Percentiles rank a stretch among this genome's conserved stretches.
phyloP scores from a whole-genome alignment of 495 filamentous ascomycete species.

The Sordaria brevicollis region DNA sequence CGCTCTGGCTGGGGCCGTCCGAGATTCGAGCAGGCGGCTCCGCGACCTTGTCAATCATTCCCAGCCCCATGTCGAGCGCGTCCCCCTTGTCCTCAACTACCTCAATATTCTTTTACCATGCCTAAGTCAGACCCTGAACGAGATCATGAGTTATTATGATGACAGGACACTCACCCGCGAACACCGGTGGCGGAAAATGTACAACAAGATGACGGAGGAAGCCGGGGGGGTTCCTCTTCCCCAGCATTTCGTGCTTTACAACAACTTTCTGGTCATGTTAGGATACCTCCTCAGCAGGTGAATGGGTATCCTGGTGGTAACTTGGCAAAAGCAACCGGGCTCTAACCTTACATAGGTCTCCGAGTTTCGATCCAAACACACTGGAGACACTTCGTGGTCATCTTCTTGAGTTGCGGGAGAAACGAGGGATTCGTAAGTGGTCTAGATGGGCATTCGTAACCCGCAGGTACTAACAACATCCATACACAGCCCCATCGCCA shows the following conservation, averaged over 20 bases:
- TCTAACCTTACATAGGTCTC: conserved; percentile 29
- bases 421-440: conserved; percentile 32
- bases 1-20: conserved; percentile 31
- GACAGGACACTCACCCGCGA: conserved; percentile 34
- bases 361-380: conserved; percentile 40
- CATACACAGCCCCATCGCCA: conserved; percentile 16
- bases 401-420: conserved; percentile 35
- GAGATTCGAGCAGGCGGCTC: conserved; percentile 31
- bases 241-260: conserved; percentile 42
- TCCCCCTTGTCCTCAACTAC: conserved; percentile 39
- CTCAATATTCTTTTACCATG: conserved; percentile 43
- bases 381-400: conserved; percentile 36
- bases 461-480: not conserved
- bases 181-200: conserved; percentile 43
- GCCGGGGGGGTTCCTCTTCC: conserved; percentile 36
- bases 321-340: not conserved
- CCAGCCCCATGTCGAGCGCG: conserved; percentile 35
- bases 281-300: conserved; percentile 40
- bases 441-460: not conserved
- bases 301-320: not conserved
- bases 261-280: conserved; percentile 38
- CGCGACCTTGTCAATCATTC: conserved; percentile 41
- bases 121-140: conserved; percentile 35
- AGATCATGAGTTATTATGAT: conserved; percentile 41
- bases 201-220: conserved; percentile 40